Base-by-base conservation (phyloP, 2,329 filamentous ascomycete species). In the Acarospora socialis region DNA sequence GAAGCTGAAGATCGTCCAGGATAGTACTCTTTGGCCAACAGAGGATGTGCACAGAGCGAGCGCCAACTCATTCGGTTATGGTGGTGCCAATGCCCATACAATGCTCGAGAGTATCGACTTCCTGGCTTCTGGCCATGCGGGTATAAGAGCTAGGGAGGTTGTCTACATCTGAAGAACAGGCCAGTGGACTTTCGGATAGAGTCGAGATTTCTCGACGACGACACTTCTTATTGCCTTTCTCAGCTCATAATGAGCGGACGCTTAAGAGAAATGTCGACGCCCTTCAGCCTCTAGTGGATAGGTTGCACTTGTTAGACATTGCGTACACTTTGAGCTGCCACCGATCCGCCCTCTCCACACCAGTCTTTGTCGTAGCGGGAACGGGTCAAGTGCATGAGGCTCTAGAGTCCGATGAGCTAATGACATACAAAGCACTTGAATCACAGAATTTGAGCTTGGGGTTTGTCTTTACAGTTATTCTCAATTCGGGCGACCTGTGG, bases 21-120 rank as follows among this genome's bases (percentile, higher is more conserved):
- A 33, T 6, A n/a, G 17, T n/a, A 33, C 30, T 8, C 30, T n/a
- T 3, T 38, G 27, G 33, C 36, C 30, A 16, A 20, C 15, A 14
- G 7, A 16, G 46, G 42, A 37, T 43, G 12, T 43, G 42, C 13
- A 42, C 32, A 38, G 12, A 28, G 31, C 24, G 7, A 27, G 33
- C n/a, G 21, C 40, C 12, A 42, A 42, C 21, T 32, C 27, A 9
- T 42, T 42, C 18, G 39, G 37, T 5, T 42, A 31, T 29, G 40
- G 40, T 14, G 40, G 40, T 5, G 33, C 35, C 5, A 42, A 42
- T 26, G 30, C 26, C 6, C 40, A 42, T 13, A 24, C 21, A 4
- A 35, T 42, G 8, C 19, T 42, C 15, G 35, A 40, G 24, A 30
- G 21, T 32, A 21, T 19, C 12, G 18, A 14, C 3, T 35, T 7